Conservation (phyloP, 2,329 filamentous ascomycete species). For the Cladosporium sp. region DNA sequence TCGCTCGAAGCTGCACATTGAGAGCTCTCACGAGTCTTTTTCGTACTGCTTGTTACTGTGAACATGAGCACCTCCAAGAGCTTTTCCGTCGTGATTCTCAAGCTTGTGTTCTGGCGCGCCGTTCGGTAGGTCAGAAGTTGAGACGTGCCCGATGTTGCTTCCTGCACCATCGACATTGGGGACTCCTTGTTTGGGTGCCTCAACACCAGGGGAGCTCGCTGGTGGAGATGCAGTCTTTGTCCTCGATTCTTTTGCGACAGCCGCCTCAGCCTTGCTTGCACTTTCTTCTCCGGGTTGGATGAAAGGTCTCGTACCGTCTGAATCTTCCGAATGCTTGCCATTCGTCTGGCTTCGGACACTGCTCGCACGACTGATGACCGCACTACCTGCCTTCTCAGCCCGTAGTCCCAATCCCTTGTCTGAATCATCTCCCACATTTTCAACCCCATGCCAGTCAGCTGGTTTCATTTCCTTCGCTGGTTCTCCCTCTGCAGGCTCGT, state of each 20-base stretch:
- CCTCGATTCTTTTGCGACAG: not conserved
- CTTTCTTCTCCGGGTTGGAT: conserved; percentile 8
- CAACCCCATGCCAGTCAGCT: conserved; percentile 73
- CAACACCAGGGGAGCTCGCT: not conserved
- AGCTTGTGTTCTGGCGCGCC: conserved; percentile 45
- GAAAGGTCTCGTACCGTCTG: conserved; percentile 1
- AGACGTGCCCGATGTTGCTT: conserved; percentile 33
- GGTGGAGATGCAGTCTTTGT: not conserved
- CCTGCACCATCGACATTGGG: conserved; percentile 28
- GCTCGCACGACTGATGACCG: conserved; percentile 70
- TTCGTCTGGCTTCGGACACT: conserved; percentile 51
- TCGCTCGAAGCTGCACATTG: not conserved
- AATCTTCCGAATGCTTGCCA: conserved; percentile 2
- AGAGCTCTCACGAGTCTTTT: not conserved
- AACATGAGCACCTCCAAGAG: conserved; percentile 4
- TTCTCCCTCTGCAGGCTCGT: conserved; percentile 66
- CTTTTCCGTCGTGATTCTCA: conserved; percentile 27
- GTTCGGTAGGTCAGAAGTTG: conserved; percentile 46
- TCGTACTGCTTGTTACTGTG: conserved; percentile 19
- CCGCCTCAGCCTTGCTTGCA: not conserved
- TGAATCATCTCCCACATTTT: conserved; percentile 38
- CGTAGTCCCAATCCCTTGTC: conserved; percentile 70
- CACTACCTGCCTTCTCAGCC: conserved; percentile 65
- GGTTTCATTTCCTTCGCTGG: conserved; percentile 69
- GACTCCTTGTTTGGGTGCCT: not conserved